Evolutionary conservation across 805 yeast species (phyloP), one percentile per base, ranked within the genome.

Genomic region (Ogataea siamensis): DNA sequence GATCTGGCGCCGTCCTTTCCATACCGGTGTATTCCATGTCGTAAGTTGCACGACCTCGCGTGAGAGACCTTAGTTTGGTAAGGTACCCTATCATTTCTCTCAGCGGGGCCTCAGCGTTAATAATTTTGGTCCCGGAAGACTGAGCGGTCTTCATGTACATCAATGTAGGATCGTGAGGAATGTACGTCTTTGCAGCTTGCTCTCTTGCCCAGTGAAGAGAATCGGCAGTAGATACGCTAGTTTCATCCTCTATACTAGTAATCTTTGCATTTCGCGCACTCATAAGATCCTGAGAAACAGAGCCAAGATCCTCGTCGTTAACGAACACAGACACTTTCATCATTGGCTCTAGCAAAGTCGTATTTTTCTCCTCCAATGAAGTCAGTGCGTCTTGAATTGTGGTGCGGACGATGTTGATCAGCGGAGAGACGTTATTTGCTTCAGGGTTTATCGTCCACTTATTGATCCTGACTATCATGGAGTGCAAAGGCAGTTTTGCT

Each of bases 51-150:
- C 95, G 71, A 1, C 99, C 99, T 54, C 87, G 88, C 0, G 97
- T 89, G 50, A 88, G 65, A 24, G 93, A 81, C 51, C 98, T 66
- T 31, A 93, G 65, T 44, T 75, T 76, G 8, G 80, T 77, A 42
- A 87, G 70, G 58, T 93, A 93, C 0, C 97, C 96, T 32, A 88
- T 75, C 96, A 93, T 88, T 44, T 83, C 94, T 43, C 81, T 73
- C 55, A 93, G 66, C 3, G 99, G 97, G 0, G 88, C 89, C 34
- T 73, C 75, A 0, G 96, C 96, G n/a, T 66, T 66, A 22, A 93
- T 75, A 6, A 73, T 62, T 61, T 86, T 75, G 46, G 68, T 78
- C 15, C 62, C 63, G 0, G 46, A 33, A 7, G 57, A 36, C 14
- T 52, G 44, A 2, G 46, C 43, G 6, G 35, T 22, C 30, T 62